Base-by-base conservation (phyloP, 2,329 filamentous ascomycete genomes). In the Nothopassalora personata region DNA sequence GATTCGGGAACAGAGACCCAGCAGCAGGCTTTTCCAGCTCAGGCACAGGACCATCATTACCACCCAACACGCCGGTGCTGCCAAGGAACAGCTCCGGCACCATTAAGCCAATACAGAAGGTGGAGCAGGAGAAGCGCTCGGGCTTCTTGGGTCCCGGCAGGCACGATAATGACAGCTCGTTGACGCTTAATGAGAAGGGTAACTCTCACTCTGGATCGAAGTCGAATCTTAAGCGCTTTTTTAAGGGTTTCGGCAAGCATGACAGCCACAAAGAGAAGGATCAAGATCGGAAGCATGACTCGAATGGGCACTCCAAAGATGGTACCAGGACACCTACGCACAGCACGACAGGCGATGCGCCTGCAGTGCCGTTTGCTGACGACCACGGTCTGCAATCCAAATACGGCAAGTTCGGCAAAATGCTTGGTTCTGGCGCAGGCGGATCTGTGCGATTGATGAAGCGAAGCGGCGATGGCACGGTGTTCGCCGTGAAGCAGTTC, bases 401-500 rank as follows among this genome's bases (percentile, higher is more conserved):
- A 70, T 99, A 97, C 72, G 94, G 94, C 49, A 97, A 97, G 72
- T 88, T 99, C 64, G 94, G 93, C 58, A 94, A 90, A 72, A 90
- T 97, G 0, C 81, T 99, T 11, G 94, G 94, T 5, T 93, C 93
- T 30, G 94, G 94, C 28, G 94, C 94, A 30, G 94, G 94, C 53
- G 94, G 94, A 28, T 97, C 93, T 0, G 94, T 99, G 15, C 85
- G 93, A 64, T 77, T 99, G 53, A 91, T 99, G 87, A 97, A 94
- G 78, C 85, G 94, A 61, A 93, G 87, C 70, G 92, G 90, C 63
- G 94, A 99, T 71, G 89, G 89, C 28, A 91, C 90, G 6, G 94
- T 95, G 0, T 99, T 99, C 74, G 94, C 94, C 1, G 94, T 97
- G 55, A 99, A 99, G 75, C 93, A 99, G 72, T 99, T 99, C 76